A percentile compares a stretch with the other conserved stretches of the same genome.
These are phyloP conservation scores for Candida mattraensis DNA, from an alignment of 805 yeast genomes.

Conservation along the genomic window DNA sequence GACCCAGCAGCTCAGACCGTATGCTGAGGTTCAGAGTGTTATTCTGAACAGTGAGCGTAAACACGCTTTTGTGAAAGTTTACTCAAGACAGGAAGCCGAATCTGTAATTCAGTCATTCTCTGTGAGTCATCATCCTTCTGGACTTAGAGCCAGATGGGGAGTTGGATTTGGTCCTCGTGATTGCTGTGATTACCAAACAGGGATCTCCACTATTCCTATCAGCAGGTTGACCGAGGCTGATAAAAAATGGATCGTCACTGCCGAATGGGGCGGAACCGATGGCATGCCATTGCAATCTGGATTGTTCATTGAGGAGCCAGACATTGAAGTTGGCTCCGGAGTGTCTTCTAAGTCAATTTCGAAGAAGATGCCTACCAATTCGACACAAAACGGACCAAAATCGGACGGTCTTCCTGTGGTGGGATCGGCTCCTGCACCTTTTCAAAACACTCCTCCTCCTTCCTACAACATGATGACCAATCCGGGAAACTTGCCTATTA, in stretches of 20 bases:
- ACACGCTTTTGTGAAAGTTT: constrained; percentile 95
- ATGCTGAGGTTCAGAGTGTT: constrained; percentile 88
- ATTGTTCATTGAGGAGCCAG: constrained; percentile 92
- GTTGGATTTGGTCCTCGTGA: constrained; percentile 99
- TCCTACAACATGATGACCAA: constrained; percentile 17
- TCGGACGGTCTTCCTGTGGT: constrained; percentile 45
- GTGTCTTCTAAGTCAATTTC: constrained; percentile 90
- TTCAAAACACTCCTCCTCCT: constrained; percentile 14
- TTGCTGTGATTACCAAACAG: constrained; percentile 92
- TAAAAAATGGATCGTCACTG: constrained; percentile 79
- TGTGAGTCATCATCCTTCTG: constrained; percentile 55
- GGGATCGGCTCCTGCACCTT: constrained; percentile 9
- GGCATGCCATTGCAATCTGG: constrained; percentile 80
- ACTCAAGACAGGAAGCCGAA: constrained; percentile 90
- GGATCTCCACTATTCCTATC: constrained; percentile 84
- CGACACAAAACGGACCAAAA: constrained; percentile 81
- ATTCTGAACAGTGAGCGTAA: constrained; percentile 85
- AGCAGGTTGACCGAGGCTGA: constrained; percentile 93
- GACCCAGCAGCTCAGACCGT: constrained; percentile 71
- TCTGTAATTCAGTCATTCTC: constrained; percentile 69
- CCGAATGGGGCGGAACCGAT: constrained; percentile 98
- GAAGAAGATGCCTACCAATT: constrained; percentile 88
- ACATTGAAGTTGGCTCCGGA: constrained; percentile 94
- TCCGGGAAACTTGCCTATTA: constrained; percentile 25
- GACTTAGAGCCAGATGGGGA: constrained; percentile 93